Conservation (phyloP, 2,329 filamentous ascomycete species). For the Sporothrix sp. region DNA sequence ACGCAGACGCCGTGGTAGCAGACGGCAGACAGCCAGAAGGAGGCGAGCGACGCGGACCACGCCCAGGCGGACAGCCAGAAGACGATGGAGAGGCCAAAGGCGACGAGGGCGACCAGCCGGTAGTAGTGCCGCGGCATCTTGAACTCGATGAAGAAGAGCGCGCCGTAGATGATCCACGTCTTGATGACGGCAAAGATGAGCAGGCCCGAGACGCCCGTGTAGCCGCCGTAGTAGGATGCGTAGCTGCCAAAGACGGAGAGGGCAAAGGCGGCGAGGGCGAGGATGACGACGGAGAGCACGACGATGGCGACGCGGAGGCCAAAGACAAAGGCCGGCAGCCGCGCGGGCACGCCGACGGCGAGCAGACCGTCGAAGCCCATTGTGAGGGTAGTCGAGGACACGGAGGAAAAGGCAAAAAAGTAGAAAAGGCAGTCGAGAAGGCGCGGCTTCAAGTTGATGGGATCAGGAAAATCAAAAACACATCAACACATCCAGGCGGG, state of each 20-base stretch:
- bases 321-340: slow-evolving; percentile 28
- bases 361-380: slow-evolving; percentile 24
- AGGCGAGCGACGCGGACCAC: slow-evolving; percentile 13
- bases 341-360: slow-evolving; percentile 28
- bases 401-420: not conserved
- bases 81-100: slow-evolving; percentile 29
- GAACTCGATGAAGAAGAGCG: slow-evolving; percentile 28
- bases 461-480: not conserved
- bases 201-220: slow-evolving; percentile 31
- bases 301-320: slow-evolving; percentile 31
- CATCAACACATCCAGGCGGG: not conserved
- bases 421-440: no score
- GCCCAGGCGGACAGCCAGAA: slow-evolving; percentile 26
- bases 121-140: slow-evolving; percentile 29
- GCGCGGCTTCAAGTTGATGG: no score
- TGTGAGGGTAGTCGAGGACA: not conserved
- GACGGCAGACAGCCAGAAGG: slow-evolving; percentile 29
- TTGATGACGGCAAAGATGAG: slow-evolving; percentile 36
- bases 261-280: slow-evolving; percentile 33
- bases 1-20: slow-evolving; percentile 23
- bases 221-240: slow-evolving; percentile 19
- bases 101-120: slow-evolving; percentile 29
- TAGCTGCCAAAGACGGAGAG: slow-evolving; percentile 26
- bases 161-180: slow-evolving; percentile 33
- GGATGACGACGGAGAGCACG: slow-evolving; percentile 30